Conservation (phyloP, 2,329 filamentous ascomycete genomes). For the Aspergillus vadensis region DNA sequence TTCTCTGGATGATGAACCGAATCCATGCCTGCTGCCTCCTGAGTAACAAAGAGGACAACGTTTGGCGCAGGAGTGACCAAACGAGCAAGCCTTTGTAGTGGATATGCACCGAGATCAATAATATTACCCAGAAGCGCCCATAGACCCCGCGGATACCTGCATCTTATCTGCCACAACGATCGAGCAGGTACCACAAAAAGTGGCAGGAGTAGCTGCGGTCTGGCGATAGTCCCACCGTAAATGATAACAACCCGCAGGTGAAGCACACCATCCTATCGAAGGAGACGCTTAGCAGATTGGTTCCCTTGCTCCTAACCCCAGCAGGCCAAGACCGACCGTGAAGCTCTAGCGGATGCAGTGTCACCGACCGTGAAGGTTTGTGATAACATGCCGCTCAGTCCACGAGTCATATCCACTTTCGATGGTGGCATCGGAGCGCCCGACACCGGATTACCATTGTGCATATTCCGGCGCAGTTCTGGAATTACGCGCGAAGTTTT, state of each 20-base stretch:
- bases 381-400: neutral
- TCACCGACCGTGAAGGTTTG: neutral
- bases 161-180: neutral
- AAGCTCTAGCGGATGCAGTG: constrained; percentile 5
- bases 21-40: neutral
- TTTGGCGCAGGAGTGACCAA: neutral
- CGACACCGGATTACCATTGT: neutral
- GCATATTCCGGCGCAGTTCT: neutral
- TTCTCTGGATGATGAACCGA: neutral
- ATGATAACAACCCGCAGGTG: constrained; percentile 3
- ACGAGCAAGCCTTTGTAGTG: neutral
- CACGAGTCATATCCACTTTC: neutral
- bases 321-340: constrained; percentile 2
- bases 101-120: neutral
- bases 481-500: neutral
- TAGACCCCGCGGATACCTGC: neutral
- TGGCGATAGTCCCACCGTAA: constrained; percentile 4
- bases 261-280: constrained; percentile 9
- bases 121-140: neutral
- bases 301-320: neutral
- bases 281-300: neutral
- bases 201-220: neutral
- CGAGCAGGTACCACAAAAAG: neutral
- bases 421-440: neutral
- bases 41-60: neutral